Conservation (phyloP, 2,329 filamentous ascomycete species). For the Cladophialophora exuberans region DNA sequence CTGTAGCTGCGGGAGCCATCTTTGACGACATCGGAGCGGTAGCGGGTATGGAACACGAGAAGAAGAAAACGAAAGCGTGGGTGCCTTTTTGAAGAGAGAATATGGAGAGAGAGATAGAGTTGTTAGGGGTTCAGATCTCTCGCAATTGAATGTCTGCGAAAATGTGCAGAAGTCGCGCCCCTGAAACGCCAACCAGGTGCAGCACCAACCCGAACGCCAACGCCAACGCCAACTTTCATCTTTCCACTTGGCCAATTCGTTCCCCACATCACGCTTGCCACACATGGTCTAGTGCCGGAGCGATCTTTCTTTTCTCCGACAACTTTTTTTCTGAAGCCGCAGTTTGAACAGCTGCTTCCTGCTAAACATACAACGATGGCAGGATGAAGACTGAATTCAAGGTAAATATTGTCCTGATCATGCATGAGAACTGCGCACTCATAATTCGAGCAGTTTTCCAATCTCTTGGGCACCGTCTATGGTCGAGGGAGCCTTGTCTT, state of each 20-base stretch:
- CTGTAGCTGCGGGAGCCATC: constrained; percentile 59
- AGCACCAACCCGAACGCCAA: no score
- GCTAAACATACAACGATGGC: constrained; percentile 25
- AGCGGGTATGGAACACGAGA: neutral
- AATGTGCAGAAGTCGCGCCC: constrained; percentile 33
- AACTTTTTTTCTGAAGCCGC: constrained; percentile 28
- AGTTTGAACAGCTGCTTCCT: constrained; percentile 14
- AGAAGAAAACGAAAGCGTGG: neutral
- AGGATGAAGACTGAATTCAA: constrained; percentile 99
- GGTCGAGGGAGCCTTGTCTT: constrained; percentile 96
- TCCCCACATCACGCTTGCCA: constrained; percentile 22
- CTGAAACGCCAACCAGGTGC: constrained; percentile 40
- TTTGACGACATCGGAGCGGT: constrained; percentile 13
- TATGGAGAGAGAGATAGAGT: constrained; percentile 5
- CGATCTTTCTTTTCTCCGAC: constrained; percentile 26
- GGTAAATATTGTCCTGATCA: constrained; percentile 55
- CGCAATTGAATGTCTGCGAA: constrained; percentile 6
- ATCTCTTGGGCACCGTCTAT: constrained; percentile 97
- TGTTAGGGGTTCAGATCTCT: constrained; percentile 17
- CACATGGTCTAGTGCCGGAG: constrained; percentile 36
- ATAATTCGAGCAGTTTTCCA: constrained; percentile 76
- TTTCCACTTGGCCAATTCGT: no score
- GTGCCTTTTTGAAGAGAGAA: constrained; percentile 6
- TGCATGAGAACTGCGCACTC: constrained; percentile 1
- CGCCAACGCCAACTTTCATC: no score